Conservation (phyloP, 148 eudicot species). For the Oxyria digyna region DNA sequence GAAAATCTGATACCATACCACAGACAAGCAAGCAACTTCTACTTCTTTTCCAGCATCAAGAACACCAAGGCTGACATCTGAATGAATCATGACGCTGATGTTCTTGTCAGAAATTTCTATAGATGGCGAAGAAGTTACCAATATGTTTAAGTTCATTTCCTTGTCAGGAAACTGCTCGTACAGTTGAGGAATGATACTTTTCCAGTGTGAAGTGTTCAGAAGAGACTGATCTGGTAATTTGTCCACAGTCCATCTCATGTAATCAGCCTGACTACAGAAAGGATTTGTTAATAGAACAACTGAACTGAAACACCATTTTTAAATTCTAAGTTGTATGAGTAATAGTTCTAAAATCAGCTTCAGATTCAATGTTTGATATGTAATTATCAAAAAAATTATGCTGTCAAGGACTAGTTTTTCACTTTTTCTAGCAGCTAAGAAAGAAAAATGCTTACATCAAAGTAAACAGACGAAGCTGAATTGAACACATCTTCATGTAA, state of each 20-base stretch:
- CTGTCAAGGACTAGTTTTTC: too few species aligned
- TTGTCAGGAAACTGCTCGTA: constrained; percentile 60
- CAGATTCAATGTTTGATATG: not conserved
- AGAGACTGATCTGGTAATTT: constrained; percentile 58
- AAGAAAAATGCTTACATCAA: constrained; percentile 40
- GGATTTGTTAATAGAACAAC: not conserved
- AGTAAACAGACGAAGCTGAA: constrained; percentile 58
- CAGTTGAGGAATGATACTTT: constrained; percentile 50
- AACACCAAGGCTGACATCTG: constrained; percentile 62
- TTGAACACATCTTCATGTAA: constrained; percentile 70
- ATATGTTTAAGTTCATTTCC: constrained; percentile 50
- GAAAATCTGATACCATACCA: constrained; percentile 29
- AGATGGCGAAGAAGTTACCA: constrained; percentile 41
- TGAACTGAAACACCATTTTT: not conserved
- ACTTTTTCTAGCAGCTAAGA: not conserved
- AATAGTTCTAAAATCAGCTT: not conserved
- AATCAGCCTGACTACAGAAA: constrained; percentile 43
- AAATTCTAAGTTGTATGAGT: not conserved
- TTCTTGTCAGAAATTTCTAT: constrained; percentile 28
- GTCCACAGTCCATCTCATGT: constrained; percentile 66
- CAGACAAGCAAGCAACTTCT: constrained; percentile 64
- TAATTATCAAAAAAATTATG: not conserved
- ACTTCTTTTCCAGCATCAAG: constrained; percentile 37
- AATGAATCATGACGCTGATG: constrained; percentile 26
- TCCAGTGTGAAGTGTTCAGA: constrained; percentile 79